A percentile compares a stretch with the other conserved stretches of the same genome.
Conservation (phyloP, 2,329 filamentous ascomycete genomes). For the Venturia nashicola region DNA sequence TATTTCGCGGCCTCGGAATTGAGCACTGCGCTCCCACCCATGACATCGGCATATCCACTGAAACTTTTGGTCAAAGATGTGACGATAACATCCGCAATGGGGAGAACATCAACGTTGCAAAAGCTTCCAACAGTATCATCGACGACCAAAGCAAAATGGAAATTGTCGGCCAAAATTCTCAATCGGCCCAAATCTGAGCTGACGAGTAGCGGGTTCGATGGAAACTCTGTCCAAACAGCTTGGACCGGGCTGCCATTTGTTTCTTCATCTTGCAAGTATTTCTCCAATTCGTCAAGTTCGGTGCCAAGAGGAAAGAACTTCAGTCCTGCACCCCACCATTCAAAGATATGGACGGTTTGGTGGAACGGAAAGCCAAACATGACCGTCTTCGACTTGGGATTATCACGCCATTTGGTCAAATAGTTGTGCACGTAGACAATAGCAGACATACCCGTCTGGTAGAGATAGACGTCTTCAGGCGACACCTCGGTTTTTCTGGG, state of each 20-base stretch:
- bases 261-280: conserved; percentile 2
- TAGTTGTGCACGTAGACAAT: conserved; percentile 7
- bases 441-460: conserved; percentile 10
- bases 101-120: conserved; percentile 33
- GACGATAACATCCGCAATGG: conserved; percentile 37
- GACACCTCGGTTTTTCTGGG: conserved; percentile 1
- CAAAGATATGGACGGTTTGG: conserved; percentile 9
- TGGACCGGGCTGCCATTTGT: conserved; percentile 3
- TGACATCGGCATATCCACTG: conserved; percentile 42
- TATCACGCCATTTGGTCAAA: conserved; percentile 2
- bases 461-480: conserved; percentile 9
- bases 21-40: conserved; percentile 39
- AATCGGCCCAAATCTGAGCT: conserved; percentile 30
- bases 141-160: conserved; percentile 20
- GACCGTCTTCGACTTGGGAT: conserved; percentile 5
- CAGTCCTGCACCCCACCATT: conserved; percentile 8
- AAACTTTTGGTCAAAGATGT: conserved; percentile 48
- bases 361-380: conserved; percentile 10
- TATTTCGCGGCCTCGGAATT: conserved; percentile 36
- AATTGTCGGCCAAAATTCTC: conserved; percentile 27
- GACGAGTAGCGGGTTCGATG: conserved; percentile 34
- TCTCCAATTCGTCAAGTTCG: conserved; percentile 8
- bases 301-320: conserved; percentile 8
- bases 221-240: conserved; percentile 29
- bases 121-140: conserved; percentile 27